These are phyloP conservation scores for Aspergillus asperescens DNA, from an alignment of 495 filamentous ascomycete species.

Conservation along the genomic window DNA sequence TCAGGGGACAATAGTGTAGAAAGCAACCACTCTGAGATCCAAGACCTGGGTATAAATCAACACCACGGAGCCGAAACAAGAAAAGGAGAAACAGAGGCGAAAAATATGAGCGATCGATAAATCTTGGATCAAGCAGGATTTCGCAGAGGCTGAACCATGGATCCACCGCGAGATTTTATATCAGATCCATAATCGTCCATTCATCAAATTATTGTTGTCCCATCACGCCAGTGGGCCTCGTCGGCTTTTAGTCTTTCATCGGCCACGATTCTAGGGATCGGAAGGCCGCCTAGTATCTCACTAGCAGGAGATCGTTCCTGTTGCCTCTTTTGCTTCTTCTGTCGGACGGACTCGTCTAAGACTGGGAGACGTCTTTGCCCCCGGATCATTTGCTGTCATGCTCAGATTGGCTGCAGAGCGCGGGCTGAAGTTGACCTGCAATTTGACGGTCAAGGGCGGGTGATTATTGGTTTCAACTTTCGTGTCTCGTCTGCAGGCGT, in stretches of 20 bases:
- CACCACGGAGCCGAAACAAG: neutral
- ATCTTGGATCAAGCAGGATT: constrained; percentile 7
- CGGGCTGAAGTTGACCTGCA: neutral
- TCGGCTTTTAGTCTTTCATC: neutral
- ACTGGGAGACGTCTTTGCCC: neutral
- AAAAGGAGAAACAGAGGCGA: neutral
- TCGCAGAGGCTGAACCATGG: constrained; percentile 8
- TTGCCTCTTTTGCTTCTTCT: constrained; percentile 7
- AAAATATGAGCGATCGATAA: neutral
- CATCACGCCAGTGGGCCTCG: neutral
- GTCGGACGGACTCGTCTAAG: too few species aligned
- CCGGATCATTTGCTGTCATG: constrained; percentile 10
- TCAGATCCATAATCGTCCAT: neutral
- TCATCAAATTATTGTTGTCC: neutral
- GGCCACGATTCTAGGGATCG: neutral
- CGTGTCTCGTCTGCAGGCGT: neutral
- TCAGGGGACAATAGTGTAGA: too few species aligned
- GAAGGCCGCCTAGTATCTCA: neutral
- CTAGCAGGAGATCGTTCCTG: neutral
- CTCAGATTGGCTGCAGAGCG: constrained; percentile 10
- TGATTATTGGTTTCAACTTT: neutral
- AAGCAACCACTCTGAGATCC: too few species aligned
- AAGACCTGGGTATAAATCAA: neutral
- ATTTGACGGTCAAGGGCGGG: neutral
- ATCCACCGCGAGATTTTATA: constrained; percentile 6